A percentile compares a stretch with the other conserved stretches of the same genome.
Conservation (phyloP, 139 green algal genomes). For the Chlorella sorokiniana region DNA sequence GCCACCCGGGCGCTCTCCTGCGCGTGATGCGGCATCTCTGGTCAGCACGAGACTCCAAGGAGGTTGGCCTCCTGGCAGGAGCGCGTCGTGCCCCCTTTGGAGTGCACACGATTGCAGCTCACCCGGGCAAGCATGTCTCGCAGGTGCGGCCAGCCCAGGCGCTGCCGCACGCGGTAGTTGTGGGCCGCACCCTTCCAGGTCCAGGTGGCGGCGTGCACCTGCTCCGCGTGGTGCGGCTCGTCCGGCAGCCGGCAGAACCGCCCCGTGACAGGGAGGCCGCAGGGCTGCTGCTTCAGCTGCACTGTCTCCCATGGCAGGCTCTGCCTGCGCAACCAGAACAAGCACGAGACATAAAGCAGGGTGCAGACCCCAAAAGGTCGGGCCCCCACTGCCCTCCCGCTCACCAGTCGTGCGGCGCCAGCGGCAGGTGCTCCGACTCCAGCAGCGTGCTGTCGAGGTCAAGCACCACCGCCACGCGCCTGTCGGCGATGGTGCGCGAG, state of each 20-base stretch:
- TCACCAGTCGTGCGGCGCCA: slow-evolving; percentile 12
- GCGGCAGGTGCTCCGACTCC: slow-evolving; percentile 24
- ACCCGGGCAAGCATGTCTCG: not conserved
- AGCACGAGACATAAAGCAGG: not conserved
- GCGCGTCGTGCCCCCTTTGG: not conserved
- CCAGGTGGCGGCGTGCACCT: slow-evolving; percentile 9
- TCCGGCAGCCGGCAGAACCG: not conserved
- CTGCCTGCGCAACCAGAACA: not conserved
- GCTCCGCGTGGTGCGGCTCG: slow-evolving; percentile 22
- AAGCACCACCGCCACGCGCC: slow-evolving; percentile 18
- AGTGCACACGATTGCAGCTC: not conserved
- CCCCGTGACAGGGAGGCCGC: not conserved
- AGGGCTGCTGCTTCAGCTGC: slow-evolving; percentile 1
- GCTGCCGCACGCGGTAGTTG: slow-evolving; percentile 28
- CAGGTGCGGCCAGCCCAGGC: slow-evolving; percentile 28
- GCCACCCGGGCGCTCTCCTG: slow-evolving; percentile 1
- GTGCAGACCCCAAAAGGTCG: not conserved
- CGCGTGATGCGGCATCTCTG: not conserved
- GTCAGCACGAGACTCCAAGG: not conserved
- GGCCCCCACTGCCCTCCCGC: not conserved
- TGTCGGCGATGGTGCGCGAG: not conserved
- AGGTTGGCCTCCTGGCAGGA: not conserved
- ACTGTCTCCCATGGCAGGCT: not conserved
- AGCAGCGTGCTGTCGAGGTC: slow-evolving; percentile 27
- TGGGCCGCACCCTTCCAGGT: not conserved